A percentile compares a stretch with the other conserved stretches of the same genome.
Evolutionary conservation across 2,329 filamentous ascomycete genomes (phyloP).

Genomic region (Aspergillus cejpii): DNA sequence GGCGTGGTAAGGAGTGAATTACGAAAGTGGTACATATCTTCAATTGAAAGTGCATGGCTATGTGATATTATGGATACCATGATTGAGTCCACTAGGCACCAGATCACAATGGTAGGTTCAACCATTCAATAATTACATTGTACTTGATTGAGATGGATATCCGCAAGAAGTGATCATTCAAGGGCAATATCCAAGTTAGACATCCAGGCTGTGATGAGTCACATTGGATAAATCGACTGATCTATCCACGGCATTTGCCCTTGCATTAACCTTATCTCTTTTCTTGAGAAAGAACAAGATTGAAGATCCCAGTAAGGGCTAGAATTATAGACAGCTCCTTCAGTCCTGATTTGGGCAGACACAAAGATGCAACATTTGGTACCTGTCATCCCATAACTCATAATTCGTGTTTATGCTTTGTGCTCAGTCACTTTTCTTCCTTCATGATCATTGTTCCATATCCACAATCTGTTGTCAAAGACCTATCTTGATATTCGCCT

Average conservation of each 20-base stretch:
- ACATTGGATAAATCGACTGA: background rate
- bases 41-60: no score
- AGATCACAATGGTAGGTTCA: no score
- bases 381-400: background rate
- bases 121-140: no score
- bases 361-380: background rate
- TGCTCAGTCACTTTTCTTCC: background rate
- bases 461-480: background rate
- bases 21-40: no score
- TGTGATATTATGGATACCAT: no score
- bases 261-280: background rate
- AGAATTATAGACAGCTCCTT: background rate
- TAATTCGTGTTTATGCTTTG: background rate
- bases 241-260: background rate
- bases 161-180: no score
- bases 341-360: background rate
- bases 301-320: background rate
- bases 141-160: no score
- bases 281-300: background rate
- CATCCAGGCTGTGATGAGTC: background rate
- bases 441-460: background rate
- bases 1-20: no score
- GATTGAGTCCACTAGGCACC: no score
- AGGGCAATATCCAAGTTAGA: no score
- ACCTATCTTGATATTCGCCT: no score